A percentile compares a stretch with the other conserved stretches of the same genome.
Conservation (phyloP, 2,329 filamentous ascomycete species). For the Sphaceloma murrayae region DNA sequence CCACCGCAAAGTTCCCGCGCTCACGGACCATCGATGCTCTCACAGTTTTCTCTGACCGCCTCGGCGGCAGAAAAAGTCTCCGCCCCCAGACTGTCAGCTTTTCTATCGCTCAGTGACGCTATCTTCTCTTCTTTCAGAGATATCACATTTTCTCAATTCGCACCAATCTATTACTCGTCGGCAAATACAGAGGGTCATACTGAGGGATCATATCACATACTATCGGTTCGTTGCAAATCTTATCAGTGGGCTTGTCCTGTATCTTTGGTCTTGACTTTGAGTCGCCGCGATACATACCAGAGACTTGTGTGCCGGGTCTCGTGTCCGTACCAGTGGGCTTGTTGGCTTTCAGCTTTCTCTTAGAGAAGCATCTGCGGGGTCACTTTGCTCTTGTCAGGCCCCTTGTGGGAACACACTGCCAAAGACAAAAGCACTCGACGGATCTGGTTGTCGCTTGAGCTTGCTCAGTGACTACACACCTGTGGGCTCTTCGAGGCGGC, state of each 20-base stretch:
- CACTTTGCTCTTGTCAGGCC: slow-evolving; percentile 29
- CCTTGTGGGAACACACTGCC: slow-evolving; percentile 46
- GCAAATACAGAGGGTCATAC: background rate
- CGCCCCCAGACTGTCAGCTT: no score
- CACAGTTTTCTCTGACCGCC: no score
- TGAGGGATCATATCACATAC: slow-evolving; percentile 10
- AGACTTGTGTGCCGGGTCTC: slow-evolving; percentile 17
- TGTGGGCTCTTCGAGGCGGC: slow-evolving; percentile 13
- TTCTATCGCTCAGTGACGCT: no score
- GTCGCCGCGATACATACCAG: slow-evolving; percentile 10
- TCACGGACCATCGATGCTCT: no score
- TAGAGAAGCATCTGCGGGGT: slow-evolving; percentile 9
- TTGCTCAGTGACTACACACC: slow-evolving; percentile 7
- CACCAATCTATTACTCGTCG: slow-evolving; percentile 1
- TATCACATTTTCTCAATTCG: slow-evolving; percentile 4
- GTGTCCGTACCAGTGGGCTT: slow-evolving; percentile 18
- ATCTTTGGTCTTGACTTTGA: background rate
- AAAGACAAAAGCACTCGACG: slow-evolving; percentile 21
- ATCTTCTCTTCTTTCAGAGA: background rate
- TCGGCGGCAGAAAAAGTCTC: no score
- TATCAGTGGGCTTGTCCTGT: slow-evolving; percentile 20
- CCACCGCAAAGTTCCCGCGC: no score
- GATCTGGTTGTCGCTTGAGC: slow-evolving; percentile 31
- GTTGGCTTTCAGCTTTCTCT: slow-evolving; percentile 15
- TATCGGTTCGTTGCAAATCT: slow-evolving; percentile 21